Base-by-base conservation (phyloP, 257 asterid species). In the Scutellaria baicalensis region DNA sequence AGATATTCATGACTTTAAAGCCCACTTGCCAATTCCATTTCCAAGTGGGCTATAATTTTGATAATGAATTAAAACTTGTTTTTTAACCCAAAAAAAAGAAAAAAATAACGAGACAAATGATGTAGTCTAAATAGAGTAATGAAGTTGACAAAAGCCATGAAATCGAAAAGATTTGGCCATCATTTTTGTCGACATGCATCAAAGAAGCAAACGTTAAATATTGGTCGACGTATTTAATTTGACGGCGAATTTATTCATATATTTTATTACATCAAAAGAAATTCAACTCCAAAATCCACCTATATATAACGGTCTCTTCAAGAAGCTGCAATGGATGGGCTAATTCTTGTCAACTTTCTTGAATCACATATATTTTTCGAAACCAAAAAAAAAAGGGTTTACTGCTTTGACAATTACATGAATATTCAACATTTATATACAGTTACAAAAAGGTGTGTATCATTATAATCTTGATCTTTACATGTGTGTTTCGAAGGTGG, bases 401-500 rank as follows among this genome's bases (percentile, higher is more conserved):
- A 27, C 4, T 56, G 27, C 5, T 23, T 65, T 64, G 59, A 31
- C 45, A 48, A 33, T 12, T 61, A 45, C 3, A 11, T 42, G 8
- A 47, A 2, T 42, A 60, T 33, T 27, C 33, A 27, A 27, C 33
- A 35, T 36, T 14, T 35, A 56, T 1, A 14, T 43, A 57, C 5
- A 68, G 59, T 23, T 49, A 52, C 8, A 49, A 3, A 31, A 44
- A 10, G n/a, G 13, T 8, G 3, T 31, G 13, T 48, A 31, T 62
- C 48, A 51, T 23, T 54, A 21, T 31, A 6, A 8, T 27, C 33
- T 27, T 21, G 43, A 9, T 16, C 9, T 5, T 13, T 52, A 21
- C 55, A 76, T 71, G 82, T 76, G 81, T 72, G 72, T 23, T 10
- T 61, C 66, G 33, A 82, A 82, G 78, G 82, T 82, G 89, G 89